A percentile compares a stretch with the other conserved stretches of the same genome.
Evolutionary conservation across 139 green algal species (phyloP).

Genomic region (Chlorella sp.): DNA sequence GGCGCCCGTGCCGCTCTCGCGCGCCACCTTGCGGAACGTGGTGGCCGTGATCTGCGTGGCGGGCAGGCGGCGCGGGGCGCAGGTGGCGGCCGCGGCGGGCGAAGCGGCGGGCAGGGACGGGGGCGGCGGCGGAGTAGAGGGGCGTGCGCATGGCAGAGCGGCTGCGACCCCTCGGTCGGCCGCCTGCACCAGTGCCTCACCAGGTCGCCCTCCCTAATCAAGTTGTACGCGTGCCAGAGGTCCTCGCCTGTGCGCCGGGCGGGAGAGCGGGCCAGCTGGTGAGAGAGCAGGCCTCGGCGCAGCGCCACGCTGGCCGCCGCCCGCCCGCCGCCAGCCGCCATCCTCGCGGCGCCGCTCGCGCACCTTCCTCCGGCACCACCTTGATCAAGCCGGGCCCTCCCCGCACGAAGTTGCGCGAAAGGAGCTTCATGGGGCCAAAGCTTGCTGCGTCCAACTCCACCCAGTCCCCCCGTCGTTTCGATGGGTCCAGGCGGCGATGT

Average conservation of each 20-base stretch:
- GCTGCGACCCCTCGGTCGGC: no score
- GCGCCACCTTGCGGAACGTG: slow-evolving; percentile 49
- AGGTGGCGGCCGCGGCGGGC: slow-evolving; percentile 69
- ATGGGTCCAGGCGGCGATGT: no score
- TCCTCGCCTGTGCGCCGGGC: slow-evolving; percentile 77
- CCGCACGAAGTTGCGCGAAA: slow-evolving; percentile 55
- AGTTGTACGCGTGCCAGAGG: slow-evolving; percentile 93
- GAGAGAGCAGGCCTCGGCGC: no score
- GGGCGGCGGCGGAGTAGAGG: no score
- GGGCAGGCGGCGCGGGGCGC: slow-evolving; percentile 57
- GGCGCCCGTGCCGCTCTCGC: slow-evolving; percentile 55
- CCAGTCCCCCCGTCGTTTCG: no score
- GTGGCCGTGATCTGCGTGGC: slow-evolving; percentile 5
- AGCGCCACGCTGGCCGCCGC: not conserved
- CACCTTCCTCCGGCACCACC: slow-evolving; percentile 82
- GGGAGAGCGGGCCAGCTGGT: not conserved
- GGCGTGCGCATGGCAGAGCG: no score
- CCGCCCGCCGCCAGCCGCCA: not conserved
- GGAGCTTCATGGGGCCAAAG: slow-evolving; percentile 77
- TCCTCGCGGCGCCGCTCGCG: not conserved
- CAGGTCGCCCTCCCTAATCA: slow-evolving; percentile 76
- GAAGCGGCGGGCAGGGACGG: no score
- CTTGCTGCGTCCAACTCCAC: no score
- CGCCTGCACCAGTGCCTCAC: slow-evolving; percentile 72
- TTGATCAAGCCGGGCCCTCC: slow-evolving; percentile 70